Conservation (phyloP, 2,329 filamentous ascomycete genomes). For the Calonectria pseudoturangicola region DNA sequence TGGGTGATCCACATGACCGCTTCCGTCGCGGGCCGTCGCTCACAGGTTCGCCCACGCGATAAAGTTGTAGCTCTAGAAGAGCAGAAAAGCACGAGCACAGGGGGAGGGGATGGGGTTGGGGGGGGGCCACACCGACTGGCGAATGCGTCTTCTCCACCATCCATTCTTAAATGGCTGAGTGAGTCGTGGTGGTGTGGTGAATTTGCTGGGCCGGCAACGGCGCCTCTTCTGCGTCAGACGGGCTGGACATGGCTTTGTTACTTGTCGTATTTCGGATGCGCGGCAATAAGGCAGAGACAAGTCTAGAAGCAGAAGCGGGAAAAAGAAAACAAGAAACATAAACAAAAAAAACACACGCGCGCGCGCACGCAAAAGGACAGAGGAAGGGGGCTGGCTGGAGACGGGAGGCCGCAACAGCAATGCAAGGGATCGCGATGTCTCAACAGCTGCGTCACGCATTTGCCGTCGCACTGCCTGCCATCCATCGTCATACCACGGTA, state of each 20-base stretch:
- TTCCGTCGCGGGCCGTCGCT: slow-evolving; percentile 45
- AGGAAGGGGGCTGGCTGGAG: background rate
- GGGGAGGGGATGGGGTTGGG: slow-evolving; percentile 1
- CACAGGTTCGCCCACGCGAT: slow-evolving; percentile 13
- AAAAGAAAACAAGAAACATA: background rate
- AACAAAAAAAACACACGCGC: background rate
- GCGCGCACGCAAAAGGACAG: background rate
- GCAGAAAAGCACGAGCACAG: slow-evolving; percentile 17
- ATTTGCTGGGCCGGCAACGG: slow-evolving; percentile 11
- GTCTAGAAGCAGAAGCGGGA: background rate
- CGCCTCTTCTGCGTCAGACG: slow-evolving; percentile 9
- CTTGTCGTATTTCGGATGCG: slow-evolving; percentile 24
- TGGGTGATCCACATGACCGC: slow-evolving; percentile 39
- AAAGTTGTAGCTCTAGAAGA: slow-evolving; percentile 21
- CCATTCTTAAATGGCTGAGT: slow-evolving; percentile 2
- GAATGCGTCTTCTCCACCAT: slow-evolving; percentile 14
- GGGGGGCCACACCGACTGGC: slow-evolving; percentile 14
- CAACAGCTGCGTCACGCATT: slow-evolving; percentile 10
- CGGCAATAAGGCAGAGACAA: slow-evolving; percentile 9
- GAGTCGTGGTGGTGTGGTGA: slow-evolving; percentile 19
- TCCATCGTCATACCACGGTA: background rate
- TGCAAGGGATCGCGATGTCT: slow-evolving; percentile 26
- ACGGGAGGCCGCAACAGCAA: slow-evolving; percentile 13
- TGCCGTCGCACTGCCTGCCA: slow-evolving; percentile 4
- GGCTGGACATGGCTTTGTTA: slow-evolving; percentile 3